phyloP scores from a whole-genome alignment of 768 basidiomycete species.

The Auricularia sp. region DNA sequence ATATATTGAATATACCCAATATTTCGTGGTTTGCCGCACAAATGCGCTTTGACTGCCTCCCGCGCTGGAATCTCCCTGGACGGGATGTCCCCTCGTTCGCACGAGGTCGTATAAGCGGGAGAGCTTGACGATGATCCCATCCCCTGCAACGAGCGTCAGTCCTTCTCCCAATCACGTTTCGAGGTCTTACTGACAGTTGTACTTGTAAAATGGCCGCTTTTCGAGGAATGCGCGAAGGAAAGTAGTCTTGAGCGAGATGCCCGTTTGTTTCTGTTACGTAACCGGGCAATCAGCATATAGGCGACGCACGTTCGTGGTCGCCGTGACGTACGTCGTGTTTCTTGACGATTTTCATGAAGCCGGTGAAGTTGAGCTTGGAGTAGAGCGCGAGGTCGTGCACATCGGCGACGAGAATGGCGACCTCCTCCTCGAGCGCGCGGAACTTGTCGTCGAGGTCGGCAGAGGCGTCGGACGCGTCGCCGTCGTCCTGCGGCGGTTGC shows the following conservation, averaged over 20 bases:
- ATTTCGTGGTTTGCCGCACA: slow-evolving; percentile 97
- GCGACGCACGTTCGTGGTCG: neutral
- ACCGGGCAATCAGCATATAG: neutral
- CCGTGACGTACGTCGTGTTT: slow-evolving; percentile 75
- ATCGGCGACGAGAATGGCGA: slow-evolving; percentile 83
- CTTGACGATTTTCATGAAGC: slow-evolving; percentile 77
- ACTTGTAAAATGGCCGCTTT: slow-evolving; percentile 91
- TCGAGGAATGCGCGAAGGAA: slow-evolving; percentile 91
- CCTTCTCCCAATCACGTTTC: too few species aligned
- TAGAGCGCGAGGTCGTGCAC: slow-evolving; percentile 44
- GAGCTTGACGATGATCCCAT: slow-evolving; percentile 89
- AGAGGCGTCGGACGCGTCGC: slow-evolving; percentile 34
- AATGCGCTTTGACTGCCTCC: slow-evolving; percentile 96
- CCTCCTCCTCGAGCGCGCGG: slow-evolving; percentile 81
- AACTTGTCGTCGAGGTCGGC: slow-evolving; percentile 66
- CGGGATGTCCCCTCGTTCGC: slow-evolving; percentile 88
- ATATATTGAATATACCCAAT: slow-evolving; percentile 56
- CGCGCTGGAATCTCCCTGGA: slow-evolving; percentile 85
- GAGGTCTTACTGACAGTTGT: slow-evolving; percentile 44
- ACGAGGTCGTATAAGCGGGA: slow-evolving; percentile 93
- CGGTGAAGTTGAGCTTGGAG: slow-evolving; percentile 96
- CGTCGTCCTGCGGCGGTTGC: slow-evolving; percentile 22
- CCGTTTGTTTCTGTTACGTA: slow-evolving; percentile 77
- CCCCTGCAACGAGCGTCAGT: slow-evolving; percentile 24
- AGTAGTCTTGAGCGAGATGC: slow-evolving; percentile 64